Conservation (phyloP, 192 early-diverging fungal species). For the Fimicolochytrium jonesii region DNA sequence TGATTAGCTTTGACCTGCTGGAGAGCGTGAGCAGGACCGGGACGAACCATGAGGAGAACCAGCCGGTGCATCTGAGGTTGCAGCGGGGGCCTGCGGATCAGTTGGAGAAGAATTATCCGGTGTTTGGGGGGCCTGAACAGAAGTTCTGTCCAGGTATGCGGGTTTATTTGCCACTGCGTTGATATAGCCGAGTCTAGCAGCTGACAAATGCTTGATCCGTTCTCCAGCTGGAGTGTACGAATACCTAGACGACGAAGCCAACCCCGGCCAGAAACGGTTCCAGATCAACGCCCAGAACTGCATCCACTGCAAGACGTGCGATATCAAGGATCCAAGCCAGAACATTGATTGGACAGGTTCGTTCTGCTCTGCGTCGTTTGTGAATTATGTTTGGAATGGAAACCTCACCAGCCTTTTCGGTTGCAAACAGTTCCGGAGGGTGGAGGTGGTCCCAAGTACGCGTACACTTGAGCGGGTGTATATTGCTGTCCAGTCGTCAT, state of each 20-base stretch:
- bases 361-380: not conserved
- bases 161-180: no score
- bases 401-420: not conserved
- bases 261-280: conserved; percentile 83
- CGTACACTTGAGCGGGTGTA: no score
- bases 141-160: conserved; percentile 92
- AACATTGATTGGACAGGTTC: conserved; percentile 93
- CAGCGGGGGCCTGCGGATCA: conserved; percentile 69
- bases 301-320: conserved; percentile 99
- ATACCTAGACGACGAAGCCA: conserved; percentile 86
- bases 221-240: conserved; percentile 87
- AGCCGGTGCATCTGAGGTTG: conserved; percentile 88
- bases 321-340: conserved; percentile 98
- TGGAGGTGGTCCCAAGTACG: conserved; percentile 79
- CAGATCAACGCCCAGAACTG: conserved; percentile 97
- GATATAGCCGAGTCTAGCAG: no score
- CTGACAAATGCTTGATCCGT: not conserved
- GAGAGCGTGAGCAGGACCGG: conserved; percentile 88
- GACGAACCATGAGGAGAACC: conserved; percentile 91
- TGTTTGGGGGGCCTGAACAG: conserved; percentile 92
- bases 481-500: no score
- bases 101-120: conserved; percentile 72
- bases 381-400: not conserved
- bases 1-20: conserved; percentile 92
- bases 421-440: conserved; percentile 69